These are phyloP conservation scores for Ramularia endophylla DNA, from an alignment of 2,329 filamentous ascomycete genomes.

Conservation along the genomic window DNA sequence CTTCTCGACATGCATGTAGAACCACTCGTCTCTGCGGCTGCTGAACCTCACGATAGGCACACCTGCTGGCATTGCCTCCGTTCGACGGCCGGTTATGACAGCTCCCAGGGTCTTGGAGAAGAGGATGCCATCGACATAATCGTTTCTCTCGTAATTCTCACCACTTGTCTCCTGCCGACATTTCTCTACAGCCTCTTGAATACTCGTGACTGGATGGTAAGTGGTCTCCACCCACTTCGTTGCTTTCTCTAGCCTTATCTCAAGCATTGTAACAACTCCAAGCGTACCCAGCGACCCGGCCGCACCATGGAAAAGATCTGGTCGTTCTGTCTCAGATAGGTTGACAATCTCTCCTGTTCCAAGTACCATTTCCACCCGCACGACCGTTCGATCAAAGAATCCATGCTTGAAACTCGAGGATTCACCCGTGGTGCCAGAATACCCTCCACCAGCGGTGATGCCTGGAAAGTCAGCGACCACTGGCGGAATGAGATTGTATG, in stretches of 20 bases:
- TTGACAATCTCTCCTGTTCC: slow-evolving; percentile 45
- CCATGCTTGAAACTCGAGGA: slow-evolving; percentile 61
- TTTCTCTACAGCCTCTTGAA: slow-evolving; percentile 36
- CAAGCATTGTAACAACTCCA: slow-evolving; percentile 56
- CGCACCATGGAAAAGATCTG: slow-evolving; percentile 59
- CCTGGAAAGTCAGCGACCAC: slow-evolving; percentile 67
- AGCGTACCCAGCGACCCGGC: slow-evolving; percentile 60
- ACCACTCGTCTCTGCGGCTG: slow-evolving; percentile 61
- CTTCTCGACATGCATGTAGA: slow-evolving; percentile 59
- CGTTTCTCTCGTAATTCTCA: slow-evolving; percentile 31
- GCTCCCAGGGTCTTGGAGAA: slow-evolving; percentile 27
- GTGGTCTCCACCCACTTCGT: slow-evolving; percentile 44
- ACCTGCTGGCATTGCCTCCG: neutral
- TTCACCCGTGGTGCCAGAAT: slow-evolving; percentile 60
- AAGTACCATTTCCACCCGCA: slow-evolving; percentile 57
- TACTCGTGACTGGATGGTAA: slow-evolving; percentile 37
- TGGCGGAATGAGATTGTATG: slow-evolving; percentile 51
- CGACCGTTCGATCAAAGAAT: slow-evolving; percentile 58
- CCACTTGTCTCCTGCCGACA: slow-evolving; percentile 31
- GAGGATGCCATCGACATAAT: slow-evolving; percentile 58
- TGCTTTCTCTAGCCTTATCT: slow-evolving; percentile 41
- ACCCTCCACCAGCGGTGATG: slow-evolving; percentile 62
- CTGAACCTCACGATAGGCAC: slow-evolving; percentile 41
- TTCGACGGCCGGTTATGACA: slow-evolving; percentile 1
- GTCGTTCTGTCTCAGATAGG: slow-evolving; percentile 41